Conservation (phyloP, 805 yeast genomes). For the Candida pseudofarinosa region DNA sequence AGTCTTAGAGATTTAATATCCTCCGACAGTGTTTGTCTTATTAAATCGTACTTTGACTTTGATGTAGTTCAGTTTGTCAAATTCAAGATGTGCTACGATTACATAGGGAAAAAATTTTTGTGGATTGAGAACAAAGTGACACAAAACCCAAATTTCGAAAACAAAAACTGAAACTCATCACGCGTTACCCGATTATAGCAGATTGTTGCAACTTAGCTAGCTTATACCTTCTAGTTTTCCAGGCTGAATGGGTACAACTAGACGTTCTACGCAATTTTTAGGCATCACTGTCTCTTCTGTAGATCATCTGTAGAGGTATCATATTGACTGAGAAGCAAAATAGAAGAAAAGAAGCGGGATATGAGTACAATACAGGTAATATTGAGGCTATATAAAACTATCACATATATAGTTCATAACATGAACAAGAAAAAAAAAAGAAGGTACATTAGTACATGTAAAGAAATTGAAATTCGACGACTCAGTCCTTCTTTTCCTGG, state of each 20-base stretch:
- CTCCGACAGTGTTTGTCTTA: neutral
- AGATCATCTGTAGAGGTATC: no score
- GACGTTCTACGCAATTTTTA: no score
- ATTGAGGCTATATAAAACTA: no score
- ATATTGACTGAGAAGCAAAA: no score
- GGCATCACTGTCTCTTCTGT: no score
- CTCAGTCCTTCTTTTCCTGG: constrained; percentile 8
- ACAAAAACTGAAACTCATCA: no score
- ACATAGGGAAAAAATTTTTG: constrained; percentile 9
- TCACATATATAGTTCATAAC: no score
- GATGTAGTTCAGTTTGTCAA: neutral
- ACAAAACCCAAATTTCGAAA: constrained; percentile 4
- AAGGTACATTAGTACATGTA: neutral
- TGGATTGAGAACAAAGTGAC: constrained; percentile 6
- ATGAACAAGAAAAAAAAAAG: neutral
- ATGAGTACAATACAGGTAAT: no score
- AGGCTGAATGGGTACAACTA: no score
- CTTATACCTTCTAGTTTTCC: no score
- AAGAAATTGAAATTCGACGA: neutral
- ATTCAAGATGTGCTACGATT: neutral
- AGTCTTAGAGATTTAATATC: constrained; percentile 4
- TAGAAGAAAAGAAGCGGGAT: no score
- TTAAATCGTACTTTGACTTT: neutral
- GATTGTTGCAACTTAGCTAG: neutral
- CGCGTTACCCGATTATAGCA: neutral